A percentile compares a stretch with the other conserved stretches of the same genome.
phyloP scores from a whole-genome alignment of 139 green algal genomes.

The Tetraselmis chui region DNA sequence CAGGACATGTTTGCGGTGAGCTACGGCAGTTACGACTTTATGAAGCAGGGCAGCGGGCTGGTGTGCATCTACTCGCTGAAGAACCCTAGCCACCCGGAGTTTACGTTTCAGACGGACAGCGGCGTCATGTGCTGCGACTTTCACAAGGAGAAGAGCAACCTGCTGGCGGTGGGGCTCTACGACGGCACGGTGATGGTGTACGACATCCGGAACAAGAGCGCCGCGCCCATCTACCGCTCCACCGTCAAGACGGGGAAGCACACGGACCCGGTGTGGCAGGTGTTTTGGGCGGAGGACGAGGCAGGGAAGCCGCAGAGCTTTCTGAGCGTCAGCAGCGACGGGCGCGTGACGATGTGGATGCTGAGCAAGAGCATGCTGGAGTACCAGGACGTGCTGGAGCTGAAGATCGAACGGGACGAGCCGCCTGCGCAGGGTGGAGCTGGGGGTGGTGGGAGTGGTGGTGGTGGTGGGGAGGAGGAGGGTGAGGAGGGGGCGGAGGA shows the following conservation, averaged over 20 bases:
- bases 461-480: constrained; percentile 13
- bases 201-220: constrained; percentile 47
- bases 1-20: constrained; percentile 78
- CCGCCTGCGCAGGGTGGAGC: constrained; percentile 17
- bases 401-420: constrained; percentile 21
- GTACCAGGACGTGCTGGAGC: constrained; percentile 34
- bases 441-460: constrained; percentile 41
- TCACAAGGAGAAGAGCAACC: constrained; percentile 68
- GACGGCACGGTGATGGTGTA: constrained; percentile 75
- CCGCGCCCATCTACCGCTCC: constrained; percentile 50
- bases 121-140: constrained; percentile 86
- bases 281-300: constrained; percentile 56
- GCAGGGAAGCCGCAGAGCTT: constrained; percentile 13
- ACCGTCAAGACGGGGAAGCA: constrained; percentile 66
- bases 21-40: constrained; percentile 86
- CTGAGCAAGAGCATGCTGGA: constrained; percentile 75
- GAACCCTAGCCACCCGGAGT: constrained; percentile 78
- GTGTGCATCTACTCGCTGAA: constrained; percentile 81
- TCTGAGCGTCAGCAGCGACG: constrained; percentile 53
- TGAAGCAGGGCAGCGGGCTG: constrained; percentile 59
- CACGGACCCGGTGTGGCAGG: constrained; percentile 83
- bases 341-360: constrained; percentile 75
- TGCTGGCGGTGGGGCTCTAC: constrained; percentile 83
- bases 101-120: constrained; percentile 54
- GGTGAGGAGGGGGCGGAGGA: constrained; percentile 2